Conservation (phyloP, 768 basidiomycete species). For the Pleurotus eryngii region DNA sequence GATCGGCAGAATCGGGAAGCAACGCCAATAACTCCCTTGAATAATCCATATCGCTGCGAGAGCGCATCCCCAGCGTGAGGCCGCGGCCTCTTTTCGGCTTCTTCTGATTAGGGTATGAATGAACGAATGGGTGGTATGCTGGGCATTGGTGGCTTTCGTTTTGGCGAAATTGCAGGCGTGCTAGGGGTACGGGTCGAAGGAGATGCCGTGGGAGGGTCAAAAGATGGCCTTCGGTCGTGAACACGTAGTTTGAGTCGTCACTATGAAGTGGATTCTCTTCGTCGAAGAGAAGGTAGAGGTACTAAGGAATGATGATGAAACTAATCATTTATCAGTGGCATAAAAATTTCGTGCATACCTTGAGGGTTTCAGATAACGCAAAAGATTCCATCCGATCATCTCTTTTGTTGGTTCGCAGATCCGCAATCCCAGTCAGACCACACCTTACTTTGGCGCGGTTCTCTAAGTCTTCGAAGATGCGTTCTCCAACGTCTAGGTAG, state of each 20-base stretch:
- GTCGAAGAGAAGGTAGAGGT: slow-evolving; percentile 90
- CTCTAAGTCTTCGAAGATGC: slow-evolving; percentile 72
- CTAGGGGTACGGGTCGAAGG: slow-evolving; percentile 53
- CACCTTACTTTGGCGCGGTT: slow-evolving; percentile 79
- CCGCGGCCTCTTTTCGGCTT: slow-evolving; percentile 35
- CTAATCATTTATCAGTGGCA: background rate
- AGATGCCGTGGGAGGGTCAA: slow-evolving; percentile 58
- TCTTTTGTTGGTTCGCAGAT: slow-evolving; percentile 71
- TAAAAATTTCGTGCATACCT: slow-evolving; percentile 42
- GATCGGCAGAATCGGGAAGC: slow-evolving; percentile 44
- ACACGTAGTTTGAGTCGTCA: slow-evolving; percentile 84
- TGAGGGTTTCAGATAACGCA: slow-evolving; percentile 88
- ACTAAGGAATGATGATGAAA: slow-evolving; percentile 41
- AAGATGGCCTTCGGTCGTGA: slow-evolving; percentile 95
- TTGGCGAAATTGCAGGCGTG: slow-evolving; percentile 57
- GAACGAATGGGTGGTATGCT: slow-evolving; percentile 49
- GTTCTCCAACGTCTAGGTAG: slow-evolving; percentile 89
- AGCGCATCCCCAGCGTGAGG: slow-evolving; percentile 65
- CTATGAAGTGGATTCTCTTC: slow-evolving; percentile 72
- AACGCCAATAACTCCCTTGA: slow-evolving; percentile 66
- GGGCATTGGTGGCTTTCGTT: slow-evolving; percentile 75
- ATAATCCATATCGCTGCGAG: slow-evolving; percentile 77
- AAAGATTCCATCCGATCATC: slow-evolving; percentile 99
- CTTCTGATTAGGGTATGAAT: slow-evolving; percentile 27
- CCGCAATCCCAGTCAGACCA: slow-evolving; percentile 79